Base-by-base conservation (phyloP, 495 filamentous ascomycete genomes). In the Bathelium albidoporum region DNA sequence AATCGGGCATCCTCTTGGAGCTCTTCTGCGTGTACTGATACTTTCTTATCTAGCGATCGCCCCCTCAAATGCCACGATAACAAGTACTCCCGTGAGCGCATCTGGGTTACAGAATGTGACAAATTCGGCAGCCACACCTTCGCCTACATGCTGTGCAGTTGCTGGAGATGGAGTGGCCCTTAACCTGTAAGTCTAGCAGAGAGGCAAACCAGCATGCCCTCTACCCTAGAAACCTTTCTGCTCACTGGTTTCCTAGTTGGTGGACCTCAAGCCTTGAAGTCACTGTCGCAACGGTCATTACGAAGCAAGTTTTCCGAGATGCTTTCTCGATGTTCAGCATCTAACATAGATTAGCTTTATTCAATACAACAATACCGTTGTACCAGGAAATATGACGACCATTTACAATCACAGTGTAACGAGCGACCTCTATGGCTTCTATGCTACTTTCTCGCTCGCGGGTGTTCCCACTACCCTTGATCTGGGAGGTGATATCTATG, bases 361-460 rank as follows among this genome's bases (percentile, higher is more conserved):
- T 55, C 49, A 55, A 55, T 55, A 55, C 24, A 55, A 55, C 20
- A 55, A 55, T 29, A 55, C 49, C 49, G 20, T 55, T 26, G 22
- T 55, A 2, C 49, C 22, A 9, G 49, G 49, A 12, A 55, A 55
- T 29, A 24, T 29, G 24, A 28, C 49, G 49, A 55, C 49, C 5
- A 55, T 55, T 24, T 55, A 55, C 49, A 55, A 55, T 20, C 49
- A 29, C 9, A 29, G 9, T 29, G 49, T 24, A 29, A 55, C 49
- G 29, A 55, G 24, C 9, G 49, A 20, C 5, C 49, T 55, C 22
- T 55, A 55, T 29, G 20, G 12, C 49, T 55, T 55, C 49, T 29
- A 55, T 16, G 26, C 29, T 29, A 9, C 12, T 29, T 29, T 9
- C 24, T 28, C 49, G 20, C 49, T 55, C 16, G 22, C 49, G 10